Base-by-base conservation (phyloP, 208 protist genomes). In the Acanthamoeba quina region DNA sequence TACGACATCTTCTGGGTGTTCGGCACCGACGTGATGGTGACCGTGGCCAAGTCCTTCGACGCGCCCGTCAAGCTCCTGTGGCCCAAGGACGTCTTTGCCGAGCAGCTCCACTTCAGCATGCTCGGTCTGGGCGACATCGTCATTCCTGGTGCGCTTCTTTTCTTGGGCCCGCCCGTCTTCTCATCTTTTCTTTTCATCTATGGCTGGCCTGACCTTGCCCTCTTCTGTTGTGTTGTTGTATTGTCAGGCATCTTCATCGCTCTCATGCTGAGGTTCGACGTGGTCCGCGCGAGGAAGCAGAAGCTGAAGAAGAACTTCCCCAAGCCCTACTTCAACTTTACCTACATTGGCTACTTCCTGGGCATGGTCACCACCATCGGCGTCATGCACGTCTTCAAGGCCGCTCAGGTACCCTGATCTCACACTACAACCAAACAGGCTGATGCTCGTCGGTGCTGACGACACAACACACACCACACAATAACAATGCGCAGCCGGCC, bases 1-100 rank as follows among this genome's bases (percentile, higher is more conserved):
- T 99, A 99, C 94, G 99, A 99, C 96, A 99, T 99, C 60, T 99
- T 99, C 92, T 99, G 98, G 98, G 99, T 99, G 21, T 99, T 99
- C 96, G 98, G 98, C 41, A 99, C 99, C 11, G 98, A 99, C 93
- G 98, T 99, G 13, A 99, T 99, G 98, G 95, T 99, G 11, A 98
- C 97, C 13, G 98, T 99, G 3, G 99, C 99, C 9, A 99, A 97
- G 64, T 97, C 97, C 68, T 97, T 99, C 34, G 97, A 99, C 54
- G 99, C 98, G 5, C 99, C 99, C 7, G 99, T 99, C 93, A 99
- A 99, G 94, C 62, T 99, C 3, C 31, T 99, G 5, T 99, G 99
- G 72, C 99, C 99, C n/a, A 96, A 96, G 70, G 95, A 96, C 90
- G 97, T 97, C 68, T 93, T 98, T 11, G 98, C 98, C 92, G 96